Base-by-base conservation (phyloP, 345 rosid genomes). In the Salix udensis region DNA sequence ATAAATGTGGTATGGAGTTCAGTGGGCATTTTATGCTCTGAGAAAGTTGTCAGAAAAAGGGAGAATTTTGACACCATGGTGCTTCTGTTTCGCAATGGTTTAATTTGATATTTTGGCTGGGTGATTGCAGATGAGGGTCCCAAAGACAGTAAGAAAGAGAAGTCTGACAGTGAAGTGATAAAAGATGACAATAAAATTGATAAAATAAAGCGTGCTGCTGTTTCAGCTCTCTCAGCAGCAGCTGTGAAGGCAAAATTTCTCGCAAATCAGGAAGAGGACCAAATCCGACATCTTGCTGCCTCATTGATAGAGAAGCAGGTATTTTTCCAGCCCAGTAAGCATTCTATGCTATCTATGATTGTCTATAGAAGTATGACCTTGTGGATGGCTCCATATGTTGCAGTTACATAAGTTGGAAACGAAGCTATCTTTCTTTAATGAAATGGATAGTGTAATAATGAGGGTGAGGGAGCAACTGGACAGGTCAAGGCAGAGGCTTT, bases 271-370 rank as follows among this genome's bases (percentile, higher is more conserved):
- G 98, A 96, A 85, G 97, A 92, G 85, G 94, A 92, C 66, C 91
- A 87, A 79, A 96, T 96, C 81, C 87, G 84, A 78, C 89, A 83
- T 70, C 97, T 96, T 48, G 86, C 92, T 71, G 80, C 89, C 46
- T 87, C 89, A 42, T 71, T 94, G 74, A 83, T 91, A 77, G 99
- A 96, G 74, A 96, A 92, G 81, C 98, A 96, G 98, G 99, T 92
- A 83, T 74, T 64, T 75, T 68, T 31, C 23, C 24, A 30, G 21
- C 23, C 65, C 52, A 6, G 18, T 31, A 7, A 28, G 70, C 37
- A 67, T 34, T 13, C 55, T 6, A 30, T 77, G 37, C n/a, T 48
- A 7, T 30, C 50, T 23, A 36, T 24, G 62, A 60, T 64, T 75
- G 28, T 46, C 67, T 9, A 44, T 50, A 26, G 18, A 70, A 18